Base-by-base conservation (phyloP, 805 yeast genomes). In the Zygosaccharomyces kombuchaensis region DNA sequence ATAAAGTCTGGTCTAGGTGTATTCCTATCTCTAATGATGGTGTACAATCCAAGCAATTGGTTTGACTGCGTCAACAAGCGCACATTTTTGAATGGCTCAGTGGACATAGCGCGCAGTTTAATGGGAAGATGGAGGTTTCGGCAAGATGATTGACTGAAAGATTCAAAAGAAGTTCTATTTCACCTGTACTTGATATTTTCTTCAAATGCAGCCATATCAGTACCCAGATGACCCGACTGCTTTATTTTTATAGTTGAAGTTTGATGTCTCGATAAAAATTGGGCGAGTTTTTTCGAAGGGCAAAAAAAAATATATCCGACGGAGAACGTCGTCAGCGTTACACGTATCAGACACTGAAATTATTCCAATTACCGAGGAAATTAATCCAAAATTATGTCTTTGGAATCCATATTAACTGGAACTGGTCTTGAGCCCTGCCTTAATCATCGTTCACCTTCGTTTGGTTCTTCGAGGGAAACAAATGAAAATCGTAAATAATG, bases 1-100 rank as follows among this genome's bases (percentile, higher is more conserved):
- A 93, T 91, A 63, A 93, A 93, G 62, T 93, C 97, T 2, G 93
- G 87, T 61, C 99, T 80, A 47, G 78, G 73, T 13, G 99, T 91
- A 45, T 69, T 69, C 57, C 75, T 77, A 66, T 87, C 87, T 62
- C 99, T 82, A 59, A 93, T 89, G 60, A 90, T 89, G 13, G 96
- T 84, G 73, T 85, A 91, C 45, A 93, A 73, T 22, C 96, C 95
- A 40, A 77, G 70, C 54, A 93, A 73, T 69, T 93, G 99, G 71
- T 89, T 88, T 31, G 96, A 88, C 66, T 87, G 96, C 43, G 86
- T 86, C 36, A 91, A 76, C 14, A 86, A 64, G 36, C 80, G 70
- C 34, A 88, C 91, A 71, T 85, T 48, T 42, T 62, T 52, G 63
- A 55, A 59, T 42, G 67, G 65, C 50, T 62, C 62, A 30, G 67